A percentile compares a stretch with the other conserved stretches of the same genome.
These are phyloP conservation scores for Sporobolomyces pararoseus DNA, from an alignment of 768 basidiomycete species.

Conservation along the genomic window DNA sequence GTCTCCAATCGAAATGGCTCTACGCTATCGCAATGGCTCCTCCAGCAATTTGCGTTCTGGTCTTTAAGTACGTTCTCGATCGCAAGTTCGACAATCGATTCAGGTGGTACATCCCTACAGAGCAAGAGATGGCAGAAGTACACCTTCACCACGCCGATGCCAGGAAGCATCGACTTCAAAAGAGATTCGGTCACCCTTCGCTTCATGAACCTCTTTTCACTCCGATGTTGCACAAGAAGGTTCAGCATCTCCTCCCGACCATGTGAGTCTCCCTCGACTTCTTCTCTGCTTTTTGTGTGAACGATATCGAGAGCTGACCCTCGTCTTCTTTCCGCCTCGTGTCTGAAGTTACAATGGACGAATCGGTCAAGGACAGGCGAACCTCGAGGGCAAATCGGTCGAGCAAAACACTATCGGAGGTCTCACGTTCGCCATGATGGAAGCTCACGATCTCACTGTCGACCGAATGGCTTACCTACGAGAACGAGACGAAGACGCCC, in stretches of 20 bases:
- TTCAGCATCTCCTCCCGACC: slow-evolving; percentile 48
- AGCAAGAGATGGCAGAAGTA: slow-evolving; percentile 71
- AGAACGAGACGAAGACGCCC: slow-evolving; percentile 39
- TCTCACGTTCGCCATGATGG: slow-evolving; percentile 34
- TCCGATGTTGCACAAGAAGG: slow-evolving; percentile 51
- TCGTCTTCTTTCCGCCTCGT: not conserved
- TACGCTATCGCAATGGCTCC: slow-evolving; percentile 56
- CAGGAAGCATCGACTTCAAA: slow-evolving; percentile 69
- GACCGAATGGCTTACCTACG: slow-evolving; percentile 44
- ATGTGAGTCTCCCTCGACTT: slow-evolving; percentile 24
- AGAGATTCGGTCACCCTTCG: slow-evolving; percentile 92
- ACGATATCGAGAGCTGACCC: not conserved
- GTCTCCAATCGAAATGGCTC: slow-evolving; percentile 25
- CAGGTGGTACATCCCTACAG: slow-evolving; percentile 65
- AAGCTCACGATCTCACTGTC: slow-evolving; percentile 50
- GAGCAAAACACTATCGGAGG: slow-evolving; percentile 29
- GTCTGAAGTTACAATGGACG: slow-evolving; percentile 36
- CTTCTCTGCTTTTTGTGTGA: not conserved
- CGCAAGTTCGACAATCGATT: slow-evolving; percentile 54
- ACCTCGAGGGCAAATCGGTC: slow-evolving; percentile 37
- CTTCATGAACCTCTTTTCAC: slow-evolving; percentile 56
- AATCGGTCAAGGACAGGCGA: slow-evolving; percentile 27
- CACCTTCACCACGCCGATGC: slow-evolving; percentile 73
- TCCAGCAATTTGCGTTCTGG: slow-evolving; percentile 69
- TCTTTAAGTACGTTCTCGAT: slow-evolving; percentile 80